Evolutionary conservation across 2,329 filamentous ascomycete species (phyloP).

Genomic region (Cladosporium sp.): DNA sequence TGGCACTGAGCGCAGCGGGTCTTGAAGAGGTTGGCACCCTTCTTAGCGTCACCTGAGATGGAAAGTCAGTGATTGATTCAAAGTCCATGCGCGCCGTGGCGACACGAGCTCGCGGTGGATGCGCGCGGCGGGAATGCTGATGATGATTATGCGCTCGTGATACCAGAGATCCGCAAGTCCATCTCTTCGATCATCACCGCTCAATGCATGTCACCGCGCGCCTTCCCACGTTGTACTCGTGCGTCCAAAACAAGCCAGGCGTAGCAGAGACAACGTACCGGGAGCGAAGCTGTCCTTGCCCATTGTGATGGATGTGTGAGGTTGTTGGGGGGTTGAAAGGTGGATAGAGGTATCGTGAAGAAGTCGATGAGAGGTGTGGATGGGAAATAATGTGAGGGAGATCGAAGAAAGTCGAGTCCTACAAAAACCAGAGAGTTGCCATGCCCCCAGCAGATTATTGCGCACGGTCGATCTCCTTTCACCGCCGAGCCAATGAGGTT

Average conservation of each 20-base stretch:
- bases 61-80: background rate
- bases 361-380: conserved; percentile 14
- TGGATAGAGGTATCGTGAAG: conserved; percentile 6
- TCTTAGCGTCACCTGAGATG: conserved; percentile 77
- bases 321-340: conserved; percentile 13
- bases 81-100: background rate
- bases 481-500: background rate
- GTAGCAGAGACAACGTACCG: conserved; percentile 25
- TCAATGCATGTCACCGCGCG: background rate
- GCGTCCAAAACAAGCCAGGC: background rate
- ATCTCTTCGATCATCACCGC: background rate
- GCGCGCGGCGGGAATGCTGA: background rate
- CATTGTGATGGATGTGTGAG: conserved; percentile 27
- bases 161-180: background rate
- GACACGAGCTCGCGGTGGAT: background rate
- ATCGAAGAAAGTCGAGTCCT: background rate
- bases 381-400: background rate
- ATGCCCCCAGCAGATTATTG: background rate
- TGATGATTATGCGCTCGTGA: background rate
- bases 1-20: conserved; percentile 98
- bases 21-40: conserved; percentile 99
- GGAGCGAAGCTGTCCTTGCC: conserved; percentile 35
- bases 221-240: background rate
- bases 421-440: background rate
- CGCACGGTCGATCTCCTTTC: background rate